Percentiles rank a stretch among this genome's conserved stretches.
phyloP scores from a whole-genome alignment of 495 filamentous ascomycete genomes.

The Hypoxylon crocopeplum region DNA sequence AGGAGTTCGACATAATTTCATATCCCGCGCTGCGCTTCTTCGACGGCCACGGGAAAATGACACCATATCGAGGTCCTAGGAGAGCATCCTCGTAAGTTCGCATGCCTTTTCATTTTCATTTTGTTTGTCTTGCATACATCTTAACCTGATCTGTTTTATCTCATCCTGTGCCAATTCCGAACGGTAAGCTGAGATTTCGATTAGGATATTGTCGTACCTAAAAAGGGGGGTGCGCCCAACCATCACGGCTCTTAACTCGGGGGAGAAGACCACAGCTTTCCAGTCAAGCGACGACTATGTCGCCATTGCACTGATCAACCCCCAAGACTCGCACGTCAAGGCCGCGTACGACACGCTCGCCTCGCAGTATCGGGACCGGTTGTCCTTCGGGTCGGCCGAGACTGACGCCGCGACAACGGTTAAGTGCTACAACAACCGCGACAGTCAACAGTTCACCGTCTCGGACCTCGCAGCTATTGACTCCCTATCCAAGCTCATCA shows the following conservation, averaged over 20 bases:
- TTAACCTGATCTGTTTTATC: too few species aligned
- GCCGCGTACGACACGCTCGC: slow-evolving; percentile 40
- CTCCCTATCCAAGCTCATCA: slow-evolving; percentile 47
- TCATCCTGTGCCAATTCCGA: neutral
- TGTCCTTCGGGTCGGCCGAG: slow-evolving; percentile 49
- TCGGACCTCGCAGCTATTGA: slow-evolving; percentile 40
- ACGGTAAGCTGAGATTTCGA: slow-evolving; percentile 6
- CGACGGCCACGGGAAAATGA: slow-evolving; percentile 36
- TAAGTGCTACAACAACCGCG: slow-evolving; percentile 50
- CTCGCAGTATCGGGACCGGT: slow-evolving; percentile 43
- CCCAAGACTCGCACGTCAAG: slow-evolving; percentile 29
- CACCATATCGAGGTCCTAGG: slow-evolving; percentile 51
- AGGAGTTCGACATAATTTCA: slow-evolving; percentile 47
- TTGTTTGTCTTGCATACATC: too few species aligned
- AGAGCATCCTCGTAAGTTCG: slow-evolving; percentile 43
- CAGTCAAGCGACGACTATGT: slow-evolving; percentile 49
- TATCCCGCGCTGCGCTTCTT: slow-evolving; percentile 59
- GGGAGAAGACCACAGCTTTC: slow-evolving; percentile 42
- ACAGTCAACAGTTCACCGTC: slow-evolving; percentile 44
- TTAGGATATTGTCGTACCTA: slow-evolving; percentile 51
- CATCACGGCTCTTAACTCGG: slow-evolving; percentile 37
- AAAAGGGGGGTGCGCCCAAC: slow-evolving; percentile 45
- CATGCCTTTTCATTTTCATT: neutral
- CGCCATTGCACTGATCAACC: slow-evolving; percentile 48
- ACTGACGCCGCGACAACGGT: slow-evolving; percentile 37